Conservation (phyloP, 768 basidiomycete species). For the Naganishia vaughanmartiniae region DNA sequence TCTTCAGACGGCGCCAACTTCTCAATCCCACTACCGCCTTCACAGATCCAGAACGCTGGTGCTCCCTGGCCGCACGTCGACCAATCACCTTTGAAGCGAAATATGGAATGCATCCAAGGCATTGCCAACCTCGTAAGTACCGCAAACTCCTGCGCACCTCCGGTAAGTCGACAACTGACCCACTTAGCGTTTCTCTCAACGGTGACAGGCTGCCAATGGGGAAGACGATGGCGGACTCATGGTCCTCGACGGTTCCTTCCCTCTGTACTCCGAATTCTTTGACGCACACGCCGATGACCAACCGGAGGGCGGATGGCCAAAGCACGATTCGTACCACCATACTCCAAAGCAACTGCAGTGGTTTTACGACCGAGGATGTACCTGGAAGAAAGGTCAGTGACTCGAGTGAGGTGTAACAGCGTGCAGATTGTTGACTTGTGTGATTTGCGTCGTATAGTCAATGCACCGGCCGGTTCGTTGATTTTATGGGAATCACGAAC, state of each 20-base stretch:
- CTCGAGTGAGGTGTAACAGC: background rate
- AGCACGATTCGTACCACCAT: slow-evolving; percentile 37
- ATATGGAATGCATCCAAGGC: slow-evolving; percentile 40
- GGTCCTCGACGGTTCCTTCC: slow-evolving; percentile 50
- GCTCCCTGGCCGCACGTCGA: slow-evolving; percentile 48
- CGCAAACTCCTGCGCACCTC: background rate
- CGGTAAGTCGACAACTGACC: no score
- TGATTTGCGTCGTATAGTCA: slow-evolving; percentile 26
- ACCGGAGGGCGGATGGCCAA: slow-evolving; percentile 29
- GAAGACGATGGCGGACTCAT: slow-evolving; percentile 53
- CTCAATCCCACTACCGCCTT: slow-evolving; percentile 40
- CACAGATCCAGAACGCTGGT: slow-evolving; percentile 37
- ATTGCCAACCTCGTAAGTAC: slow-evolving; percentile 42
- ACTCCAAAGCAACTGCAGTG: slow-evolving; percentile 45
- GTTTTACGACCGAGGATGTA: slow-evolving; percentile 52
- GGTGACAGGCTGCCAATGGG: slow-evolving; percentile 43
- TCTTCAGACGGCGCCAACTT: slow-evolving; percentile 40
- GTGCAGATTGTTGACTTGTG: background rate
- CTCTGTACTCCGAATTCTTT: slow-evolving; percentile 49
- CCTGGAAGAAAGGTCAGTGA: slow-evolving; percentile 40
- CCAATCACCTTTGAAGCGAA: slow-evolving; percentile 41
- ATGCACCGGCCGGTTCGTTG: slow-evolving; percentile 48
- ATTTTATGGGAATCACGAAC: slow-evolving; percentile 51
- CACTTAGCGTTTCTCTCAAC: no score
- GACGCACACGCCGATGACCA: slow-evolving; percentile 42